Evolutionary conservation across 495 filamentous ascomycete species (phyloP), one percentile per base, ranked within the genome.

Genomic region (Hypoxylon crocopeplum): DNA sequence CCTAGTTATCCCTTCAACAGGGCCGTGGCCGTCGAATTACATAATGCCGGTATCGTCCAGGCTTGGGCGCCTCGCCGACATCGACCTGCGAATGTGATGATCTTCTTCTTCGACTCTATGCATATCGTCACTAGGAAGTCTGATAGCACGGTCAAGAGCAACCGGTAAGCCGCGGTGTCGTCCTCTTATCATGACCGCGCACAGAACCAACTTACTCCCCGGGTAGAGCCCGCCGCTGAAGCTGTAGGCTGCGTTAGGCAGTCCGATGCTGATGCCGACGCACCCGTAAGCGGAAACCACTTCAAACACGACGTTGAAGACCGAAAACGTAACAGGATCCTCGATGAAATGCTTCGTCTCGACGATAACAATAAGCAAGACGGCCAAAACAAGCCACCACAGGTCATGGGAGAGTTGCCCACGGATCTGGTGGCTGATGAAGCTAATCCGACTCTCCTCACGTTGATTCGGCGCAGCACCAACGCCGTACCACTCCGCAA

Each of bases 281-380:
- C 88, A 90, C n/a, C 88, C 90, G 64, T 96, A 95, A 0, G 84
- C 92, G 10, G 83, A 87, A 1, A 95, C 88, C 16, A 89, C 84
- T 62, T 96, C 92, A 67, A 96, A 96, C 22, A 92, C 78, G 52
- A 95, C 82, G 64, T 93, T 94, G 72, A 95, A 95, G 13, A 91
- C 86, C 42, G 84, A 87, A 74, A 85, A 93, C 1, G 79, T 79
- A 13, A 87, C 76, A 0, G 91, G 91, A 47, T 92, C 79, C 17
- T 70, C 64, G 7, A 81, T 77, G 69, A 88, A 92, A 56, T 89
- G 79, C 42, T 74, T 73, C 2, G 84, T 84, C 66, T 95, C 91
- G 49, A 88, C 86, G 57, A 88, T 87, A 40, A 84, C 78, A 64
- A 96, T 92, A 53, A 91, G 76, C 16, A 91, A 75, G n/a, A 81